A percentile compares a stretch with the other conserved stretches of the same genome.
These are phyloP conservation scores for Oryza glaberrima DNA, from an alignment of 176 grass and related monocot genomes.

Conservation along the genomic window DNA sequence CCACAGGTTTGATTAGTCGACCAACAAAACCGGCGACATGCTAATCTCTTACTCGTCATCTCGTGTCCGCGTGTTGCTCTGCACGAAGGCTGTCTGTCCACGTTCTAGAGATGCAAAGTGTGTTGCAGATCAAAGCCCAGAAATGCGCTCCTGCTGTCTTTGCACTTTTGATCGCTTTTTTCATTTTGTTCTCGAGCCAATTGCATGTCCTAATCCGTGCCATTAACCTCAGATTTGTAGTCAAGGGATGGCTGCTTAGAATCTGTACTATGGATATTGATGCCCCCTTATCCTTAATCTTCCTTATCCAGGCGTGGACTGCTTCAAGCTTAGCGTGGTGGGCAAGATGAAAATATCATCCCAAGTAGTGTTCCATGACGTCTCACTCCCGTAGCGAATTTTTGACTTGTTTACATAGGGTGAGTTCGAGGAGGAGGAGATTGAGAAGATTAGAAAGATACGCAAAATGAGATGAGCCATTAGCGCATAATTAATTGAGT, in stretches of 20 bases:
- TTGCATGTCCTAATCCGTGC: not conserved
- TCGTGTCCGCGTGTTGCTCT: slow-evolving; percentile 20
- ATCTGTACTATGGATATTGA: not conserved
- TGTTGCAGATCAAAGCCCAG: not conserved
- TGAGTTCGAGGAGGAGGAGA: no score
- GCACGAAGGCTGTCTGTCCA: not conserved
- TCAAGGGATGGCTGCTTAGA: slow-evolving; percentile 27
- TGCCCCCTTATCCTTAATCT: slow-evolving; percentile 10
- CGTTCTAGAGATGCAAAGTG: not conserved
- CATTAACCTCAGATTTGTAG: not conserved
- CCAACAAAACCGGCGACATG: slow-evolving; percentile 29
- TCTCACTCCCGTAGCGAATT: not conserved
- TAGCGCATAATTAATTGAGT: no score
- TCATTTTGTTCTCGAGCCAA: not conserved
- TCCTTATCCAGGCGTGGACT: slow-evolving; percentile 42
- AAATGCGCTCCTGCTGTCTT: not conserved
- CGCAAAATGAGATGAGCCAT: no score
- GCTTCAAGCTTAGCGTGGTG: slow-evolving; percentile 26
- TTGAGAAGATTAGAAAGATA: no score
- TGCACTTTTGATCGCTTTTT: not conserved
- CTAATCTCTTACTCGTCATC: not conserved
- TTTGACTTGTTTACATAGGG: not conserved
- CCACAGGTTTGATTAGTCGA: slow-evolving; percentile 22
- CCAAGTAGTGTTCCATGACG: not conserved
- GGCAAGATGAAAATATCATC: not conserved